Conservation (phyloP, 768 basidiomycete genomes). For the Cystofilobasidium capitatum region DNA sequence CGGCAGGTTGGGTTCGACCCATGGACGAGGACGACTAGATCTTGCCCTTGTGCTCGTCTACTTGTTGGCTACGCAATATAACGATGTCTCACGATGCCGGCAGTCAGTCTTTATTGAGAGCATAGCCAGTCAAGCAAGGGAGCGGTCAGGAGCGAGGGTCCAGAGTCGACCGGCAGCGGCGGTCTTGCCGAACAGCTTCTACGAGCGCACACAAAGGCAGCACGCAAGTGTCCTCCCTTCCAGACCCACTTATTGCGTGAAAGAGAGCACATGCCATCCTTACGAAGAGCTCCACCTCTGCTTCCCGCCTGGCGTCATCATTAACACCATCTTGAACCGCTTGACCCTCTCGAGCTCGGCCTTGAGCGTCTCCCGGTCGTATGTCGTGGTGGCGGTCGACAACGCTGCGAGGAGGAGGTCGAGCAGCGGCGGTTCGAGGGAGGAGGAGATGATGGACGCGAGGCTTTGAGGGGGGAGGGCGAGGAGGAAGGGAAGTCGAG, state of each 20-base stretch:
- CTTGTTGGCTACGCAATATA: too few relatives aligned
- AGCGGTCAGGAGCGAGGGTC: too few relatives aligned
- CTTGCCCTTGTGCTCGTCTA: neutral
- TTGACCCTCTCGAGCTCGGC: neutral
- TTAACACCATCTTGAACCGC: neutral
- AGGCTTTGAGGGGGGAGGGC: slow-evolving; percentile 6
- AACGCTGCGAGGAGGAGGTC: neutral
- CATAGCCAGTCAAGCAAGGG: too few relatives aligned
- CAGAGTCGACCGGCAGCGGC: too few relatives aligned
- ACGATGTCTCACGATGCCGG: too few relatives aligned
- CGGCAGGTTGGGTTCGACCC: slow-evolving; percentile 22
- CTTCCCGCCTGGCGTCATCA: neutral
- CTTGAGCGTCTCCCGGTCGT: too few relatives aligned
- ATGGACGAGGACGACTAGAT: slow-evolving; percentile 13
- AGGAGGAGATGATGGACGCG: slow-evolving; percentile 14
- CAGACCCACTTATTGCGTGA: too few relatives aligned
- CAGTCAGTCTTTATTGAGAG: too few relatives aligned
- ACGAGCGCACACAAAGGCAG: too few relatives aligned
- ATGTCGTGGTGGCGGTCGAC: neutral
- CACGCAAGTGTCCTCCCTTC: too few relatives aligned
- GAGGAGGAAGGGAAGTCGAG: neutral
- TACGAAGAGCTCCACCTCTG: neutral
- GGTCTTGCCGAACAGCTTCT: too few relatives aligned
- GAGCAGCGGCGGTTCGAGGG: slow-evolving; percentile 18
- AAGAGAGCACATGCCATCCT: neutral